Evolutionary conservation across 192 early-diverging fungal species (phyloP).

Genomic region (Umbelopsis vinacea): DNA sequence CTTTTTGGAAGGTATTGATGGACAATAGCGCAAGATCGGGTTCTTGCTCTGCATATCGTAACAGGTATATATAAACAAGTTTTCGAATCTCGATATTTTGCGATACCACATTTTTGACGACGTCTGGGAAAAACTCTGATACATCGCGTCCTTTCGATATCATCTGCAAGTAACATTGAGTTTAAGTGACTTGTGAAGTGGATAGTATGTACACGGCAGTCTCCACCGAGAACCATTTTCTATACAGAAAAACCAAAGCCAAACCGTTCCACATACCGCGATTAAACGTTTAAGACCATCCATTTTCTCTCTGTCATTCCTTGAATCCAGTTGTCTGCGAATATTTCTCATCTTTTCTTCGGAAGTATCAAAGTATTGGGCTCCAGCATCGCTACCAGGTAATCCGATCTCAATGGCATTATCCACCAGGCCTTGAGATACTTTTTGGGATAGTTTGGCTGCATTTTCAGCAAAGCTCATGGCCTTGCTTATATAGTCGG

Average conservation of each 20-base stretch:
- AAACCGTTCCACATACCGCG: constrained; percentile 60
- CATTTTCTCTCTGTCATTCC: constrained; percentile 90
- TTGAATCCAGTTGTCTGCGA: constrained; percentile 74
- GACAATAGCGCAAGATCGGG: constrained; percentile 94
- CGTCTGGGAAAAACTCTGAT: constrained; percentile 89
- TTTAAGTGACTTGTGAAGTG: constrained; percentile 9
- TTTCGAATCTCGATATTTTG: constrained; percentile 87
- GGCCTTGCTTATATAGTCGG: constrained; percentile 67
- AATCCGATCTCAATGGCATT: constrained; percentile 87
- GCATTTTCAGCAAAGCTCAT: constrained; percentile 77
- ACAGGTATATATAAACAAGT: constrained; percentile 95
- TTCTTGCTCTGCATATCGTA: constrained; percentile 95
- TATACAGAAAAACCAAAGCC: neutral
- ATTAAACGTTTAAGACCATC: constrained; percentile 90
- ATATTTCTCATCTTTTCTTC: constrained; percentile 85
- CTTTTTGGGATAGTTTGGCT: constrained; percentile 77
- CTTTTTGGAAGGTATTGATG: constrained; percentile 98
- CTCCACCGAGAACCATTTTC: neutral
- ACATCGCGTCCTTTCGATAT: constrained; percentile 91
- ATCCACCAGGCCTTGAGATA: constrained; percentile 86
- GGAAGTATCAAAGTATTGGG: constrained; percentile 88
- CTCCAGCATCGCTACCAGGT: constrained; percentile 56
- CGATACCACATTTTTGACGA: constrained; percentile 97
- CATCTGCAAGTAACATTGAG: constrained; percentile 53
- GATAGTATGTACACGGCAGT: constrained; percentile 16